Conservation (phyloP, 768 basidiomycete genomes). For the Psilocybe cyanescens region DNA sequence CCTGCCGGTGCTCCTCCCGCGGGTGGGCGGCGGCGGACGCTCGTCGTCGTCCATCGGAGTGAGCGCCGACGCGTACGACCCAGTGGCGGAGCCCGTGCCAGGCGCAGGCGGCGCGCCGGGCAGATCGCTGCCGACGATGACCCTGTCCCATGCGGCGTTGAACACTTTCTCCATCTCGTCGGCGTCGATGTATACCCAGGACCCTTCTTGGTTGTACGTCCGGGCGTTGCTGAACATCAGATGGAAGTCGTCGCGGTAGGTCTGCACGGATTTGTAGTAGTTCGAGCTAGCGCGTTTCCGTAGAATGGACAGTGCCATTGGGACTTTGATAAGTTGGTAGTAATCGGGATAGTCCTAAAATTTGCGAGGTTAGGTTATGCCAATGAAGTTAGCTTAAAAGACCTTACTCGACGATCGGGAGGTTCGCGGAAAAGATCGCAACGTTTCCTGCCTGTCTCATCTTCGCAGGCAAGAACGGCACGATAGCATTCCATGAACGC, state of each 20-base stretch:
- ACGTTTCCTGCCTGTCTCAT: conserved; percentile 75
- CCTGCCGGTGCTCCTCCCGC: conserved; percentile 62
- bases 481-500: conserved; percentile 77
- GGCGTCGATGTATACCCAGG: conserved; percentile 94
- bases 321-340: conserved; percentile 84
- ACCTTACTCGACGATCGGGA: conserved; percentile 73
- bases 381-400: not conserved
- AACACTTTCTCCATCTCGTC: conserved; percentile 94
- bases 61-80: conserved; percentile 66
- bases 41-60: conserved; percentile 87
- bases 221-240: conserved; percentile 95
- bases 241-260: conserved; percentile 80
- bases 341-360: conserved; percentile 88
- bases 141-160: conserved; percentile 66
- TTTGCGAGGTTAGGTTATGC: not conserved
- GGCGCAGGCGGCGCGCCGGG: conserved; percentile 66
- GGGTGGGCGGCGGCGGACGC: conserved; percentile 54
- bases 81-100: conserved; percentile 45
- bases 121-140: conserved; percentile 68
- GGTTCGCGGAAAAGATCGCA: conserved; percentile 88
- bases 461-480: conserved; percentile 74
- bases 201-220: conserved; percentile 93
- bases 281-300: conserved; percentile 72
- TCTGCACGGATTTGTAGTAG: conserved; percentile 74
- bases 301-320: conserved; percentile 87